Evolutionary conservation across 495 filamentous ascomycete species (phyloP).

Genomic region (Beverwykella pulmonaria): DNA sequence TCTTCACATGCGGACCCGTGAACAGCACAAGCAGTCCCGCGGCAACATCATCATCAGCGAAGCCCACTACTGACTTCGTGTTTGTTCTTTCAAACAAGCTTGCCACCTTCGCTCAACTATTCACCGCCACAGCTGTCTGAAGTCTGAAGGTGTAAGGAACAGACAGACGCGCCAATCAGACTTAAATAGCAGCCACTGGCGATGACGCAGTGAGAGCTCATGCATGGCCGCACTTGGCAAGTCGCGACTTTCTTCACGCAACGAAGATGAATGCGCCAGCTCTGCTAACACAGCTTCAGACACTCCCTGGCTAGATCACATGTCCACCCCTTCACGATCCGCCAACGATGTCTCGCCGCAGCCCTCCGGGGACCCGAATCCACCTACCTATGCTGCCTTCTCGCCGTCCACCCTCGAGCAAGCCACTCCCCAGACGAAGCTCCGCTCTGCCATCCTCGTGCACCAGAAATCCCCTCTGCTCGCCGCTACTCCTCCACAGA

Average conservation of each 20-base stretch:
- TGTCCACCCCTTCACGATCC: conserved; percentile 45
- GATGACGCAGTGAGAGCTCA: conserved; percentile 32
- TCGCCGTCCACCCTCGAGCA: conserved; percentile 76
- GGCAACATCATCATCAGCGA: not conserved
- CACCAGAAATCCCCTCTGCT: conserved; percentile 95
- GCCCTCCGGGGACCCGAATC: conserved; percentile 53
- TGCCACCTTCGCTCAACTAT: too few species aligned
- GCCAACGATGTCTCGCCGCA: conserved; percentile 37
- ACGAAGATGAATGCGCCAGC: conserved; percentile 8
- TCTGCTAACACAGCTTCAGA: conserved; percentile 30
- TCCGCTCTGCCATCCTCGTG: conserved; percentile 87
- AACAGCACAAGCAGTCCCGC: not conserved
- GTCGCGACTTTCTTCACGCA: conserved; percentile 4
- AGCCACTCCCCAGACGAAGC: conserved; percentile 68
- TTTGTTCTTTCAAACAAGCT: not conserved
- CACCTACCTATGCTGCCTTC: conserved; percentile 82
- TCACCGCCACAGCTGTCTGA: not conserved
- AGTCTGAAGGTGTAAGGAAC: not conserved
- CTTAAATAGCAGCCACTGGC: not conserved
- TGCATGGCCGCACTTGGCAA: conserved; percentile 43
- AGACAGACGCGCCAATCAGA: not conserved
- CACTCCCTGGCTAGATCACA: conserved; percentile 40
- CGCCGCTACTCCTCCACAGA: conserved; percentile 87
- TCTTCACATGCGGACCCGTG: not conserved
- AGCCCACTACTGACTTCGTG: not conserved